Evolutionary conservation across 257 asterid species (phyloP).

Genomic region (Gardenia jasminoides): DNA sequence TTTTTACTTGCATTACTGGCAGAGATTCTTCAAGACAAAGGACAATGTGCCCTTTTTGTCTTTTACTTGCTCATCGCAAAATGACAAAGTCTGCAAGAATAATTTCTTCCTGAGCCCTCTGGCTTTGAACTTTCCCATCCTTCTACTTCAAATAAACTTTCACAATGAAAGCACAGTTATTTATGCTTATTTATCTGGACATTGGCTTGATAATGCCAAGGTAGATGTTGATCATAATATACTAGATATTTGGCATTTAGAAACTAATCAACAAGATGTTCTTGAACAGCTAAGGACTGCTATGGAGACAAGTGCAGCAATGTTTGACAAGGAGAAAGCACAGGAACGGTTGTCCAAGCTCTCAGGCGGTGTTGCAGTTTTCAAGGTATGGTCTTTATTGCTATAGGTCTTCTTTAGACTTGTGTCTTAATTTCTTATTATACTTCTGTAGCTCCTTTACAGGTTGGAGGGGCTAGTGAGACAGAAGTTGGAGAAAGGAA

Average conservation of each 20-base stretch:
- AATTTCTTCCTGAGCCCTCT: not conserved
- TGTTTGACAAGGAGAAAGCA: slow-evolving; percentile 90
- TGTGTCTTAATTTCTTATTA: slow-evolving; percentile 2
- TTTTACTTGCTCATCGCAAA: not conserved
- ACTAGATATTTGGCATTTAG: not conserved
- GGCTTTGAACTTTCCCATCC: not conserved
- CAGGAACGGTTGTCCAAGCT: slow-evolving; percentile 86
- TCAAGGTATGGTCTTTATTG: slow-evolving; percentile 52
- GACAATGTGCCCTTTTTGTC: not conserved
- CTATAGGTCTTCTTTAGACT: not conserved
- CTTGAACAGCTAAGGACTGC: slow-evolving; percentile 66
- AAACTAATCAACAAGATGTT: not conserved
- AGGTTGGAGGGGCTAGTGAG: slow-evolving; percentile 96
- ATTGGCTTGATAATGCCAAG: not conserved
- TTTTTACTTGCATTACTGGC: not conserved
- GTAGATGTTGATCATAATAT: not conserved
- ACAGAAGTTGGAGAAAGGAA: slow-evolving; percentile 88
- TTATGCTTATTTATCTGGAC: not conserved
- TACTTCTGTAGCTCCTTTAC: slow-evolving; percentile 18
- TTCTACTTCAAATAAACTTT: not conserved
- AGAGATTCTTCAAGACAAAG: not conserved
- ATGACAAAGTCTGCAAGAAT: not conserved
- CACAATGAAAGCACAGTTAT: not conserved
- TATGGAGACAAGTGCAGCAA: slow-evolving; percentile 60
- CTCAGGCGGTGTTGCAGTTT: slow-evolving; percentile 95